A percentile compares a stretch with the other conserved stretches of the same genome.
Evolutionary conservation across 257 asterid genomes (phyloP).

Genomic region (Nicotiana knightiana): DNA sequence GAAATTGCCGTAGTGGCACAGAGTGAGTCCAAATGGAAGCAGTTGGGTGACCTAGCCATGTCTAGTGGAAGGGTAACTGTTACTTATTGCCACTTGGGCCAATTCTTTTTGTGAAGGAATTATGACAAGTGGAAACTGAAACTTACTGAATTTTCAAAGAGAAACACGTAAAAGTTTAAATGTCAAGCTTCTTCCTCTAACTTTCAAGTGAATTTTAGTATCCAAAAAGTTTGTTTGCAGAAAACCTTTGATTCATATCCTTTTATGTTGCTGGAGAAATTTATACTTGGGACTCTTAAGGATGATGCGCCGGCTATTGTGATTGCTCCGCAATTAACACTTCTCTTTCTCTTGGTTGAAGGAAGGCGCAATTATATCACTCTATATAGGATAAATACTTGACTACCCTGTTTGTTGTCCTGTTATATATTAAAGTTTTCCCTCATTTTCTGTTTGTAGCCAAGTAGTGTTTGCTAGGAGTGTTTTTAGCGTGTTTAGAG

Average conservation of each 20-base stretch:
- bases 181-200: background rate
- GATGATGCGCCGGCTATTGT: background rate
- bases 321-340: background rate
- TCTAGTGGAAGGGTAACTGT: slow-evolving; percentile 79
- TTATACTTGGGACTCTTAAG: background rate
- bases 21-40: slow-evolving; percentile 93
- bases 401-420: background rate
- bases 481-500: background rate
- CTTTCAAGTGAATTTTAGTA: background rate
- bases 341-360: background rate
- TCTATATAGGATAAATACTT: slow-evolving; percentile 6
- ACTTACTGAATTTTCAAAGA: background rate
- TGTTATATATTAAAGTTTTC: background rate
- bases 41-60: slow-evolving; percentile 95
- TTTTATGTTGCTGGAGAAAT: background rate
- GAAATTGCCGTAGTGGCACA: slow-evolving; percentile 75
- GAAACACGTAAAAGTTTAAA: background rate
- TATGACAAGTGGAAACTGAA: background rate
- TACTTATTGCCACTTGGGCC: background rate
- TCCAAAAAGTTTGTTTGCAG: background rate
- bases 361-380: background rate
- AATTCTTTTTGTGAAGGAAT: background rate
- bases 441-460: background rate
- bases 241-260: background rate
- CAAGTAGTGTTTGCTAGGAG: background rate